These are phyloP conservation scores for Elsinoe necatrix DNA, from an alignment of 2,329 filamentous ascomycete genomes.

Conservation along the genomic window DNA sequence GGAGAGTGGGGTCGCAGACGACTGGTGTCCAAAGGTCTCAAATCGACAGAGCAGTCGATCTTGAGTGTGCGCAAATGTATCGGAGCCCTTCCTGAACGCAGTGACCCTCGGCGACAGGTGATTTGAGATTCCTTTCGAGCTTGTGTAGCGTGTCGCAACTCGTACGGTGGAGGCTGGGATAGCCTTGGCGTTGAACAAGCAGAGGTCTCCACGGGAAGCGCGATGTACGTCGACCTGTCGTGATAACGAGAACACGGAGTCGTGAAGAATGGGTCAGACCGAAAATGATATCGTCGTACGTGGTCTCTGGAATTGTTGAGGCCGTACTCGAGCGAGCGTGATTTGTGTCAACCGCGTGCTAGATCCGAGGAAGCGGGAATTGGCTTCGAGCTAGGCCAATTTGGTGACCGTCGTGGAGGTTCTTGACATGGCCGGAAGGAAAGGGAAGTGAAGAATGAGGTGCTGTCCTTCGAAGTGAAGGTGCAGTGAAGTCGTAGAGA, in stretches of 20 bases:
- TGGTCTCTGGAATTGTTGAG: neutral
- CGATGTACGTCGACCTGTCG: neutral
- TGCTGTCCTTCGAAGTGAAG: conserved; percentile 3
- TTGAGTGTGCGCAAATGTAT: neutral
- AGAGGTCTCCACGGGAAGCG: neutral
- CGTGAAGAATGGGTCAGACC: neutral
- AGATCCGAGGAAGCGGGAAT: conserved; percentile 14
- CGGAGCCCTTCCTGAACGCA: conserved; percentile 2
- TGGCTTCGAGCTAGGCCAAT: conserved; percentile 13
- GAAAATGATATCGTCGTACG: neutral
- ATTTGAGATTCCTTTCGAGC: conserved; percentile 1
- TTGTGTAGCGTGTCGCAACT: conserved; percentile 14
- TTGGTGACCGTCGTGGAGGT: conserved; percentile 3
- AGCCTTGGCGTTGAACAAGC: conserved; percentile 7
- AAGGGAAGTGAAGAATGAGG: neutral
- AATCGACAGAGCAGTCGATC: neutral
- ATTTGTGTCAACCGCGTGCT: conserved; percentile 12
- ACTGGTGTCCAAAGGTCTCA: neutral
- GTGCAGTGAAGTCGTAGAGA: neutral
- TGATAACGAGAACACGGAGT: neutral
- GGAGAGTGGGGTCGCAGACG: neutral
- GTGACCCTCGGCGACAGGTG: neutral
- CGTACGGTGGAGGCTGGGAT: conserved; percentile 6
- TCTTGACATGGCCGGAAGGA: neutral
- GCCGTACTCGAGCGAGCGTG: conserved; percentile 4